These are phyloP conservation scores for Galerina marginata DNA, from an alignment of 768 basidiomycete genomes.

Conservation along the genomic window DNA sequence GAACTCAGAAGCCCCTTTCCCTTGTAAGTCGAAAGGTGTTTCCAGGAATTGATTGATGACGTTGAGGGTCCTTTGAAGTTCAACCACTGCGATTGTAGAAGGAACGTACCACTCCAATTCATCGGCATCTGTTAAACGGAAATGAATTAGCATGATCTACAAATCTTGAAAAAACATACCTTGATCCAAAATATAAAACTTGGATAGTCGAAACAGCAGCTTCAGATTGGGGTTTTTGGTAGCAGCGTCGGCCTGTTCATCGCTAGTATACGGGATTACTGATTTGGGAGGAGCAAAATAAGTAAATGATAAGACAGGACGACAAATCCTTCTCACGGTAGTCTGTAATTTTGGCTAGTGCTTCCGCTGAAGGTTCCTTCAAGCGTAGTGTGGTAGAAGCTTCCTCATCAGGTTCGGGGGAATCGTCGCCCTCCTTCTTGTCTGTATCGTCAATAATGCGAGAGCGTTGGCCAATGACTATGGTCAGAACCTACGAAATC, in stretches of 20 bases:
- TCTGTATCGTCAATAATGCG: slow-evolving; percentile 68
- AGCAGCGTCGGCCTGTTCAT: slow-evolving; percentile 78
- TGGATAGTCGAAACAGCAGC: slow-evolving; percentile 80
- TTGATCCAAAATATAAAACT: slow-evolving; percentile 71
- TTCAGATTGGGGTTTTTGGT: slow-evolving; percentile 82
- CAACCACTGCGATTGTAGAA: slow-evolving; percentile 64
- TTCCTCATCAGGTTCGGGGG: slow-evolving; percentile 39
- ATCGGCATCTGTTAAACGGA: slow-evolving; percentile 54
- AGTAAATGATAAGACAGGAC: slow-evolving; percentile 4
- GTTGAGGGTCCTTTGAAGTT: slow-evolving; percentile 69
- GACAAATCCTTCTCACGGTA: slow-evolving; percentile 61
- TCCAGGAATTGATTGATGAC: slow-evolving; percentile 86
- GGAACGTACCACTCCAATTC: slow-evolving; percentile 90
- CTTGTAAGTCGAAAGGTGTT: slow-evolving; percentile 80
- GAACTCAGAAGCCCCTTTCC: slow-evolving; percentile 75
- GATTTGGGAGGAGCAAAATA: background rate
- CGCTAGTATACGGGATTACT: slow-evolving; percentile 80
- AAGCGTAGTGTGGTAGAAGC: slow-evolving; percentile 29
- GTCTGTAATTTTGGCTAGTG: slow-evolving; percentile 71
- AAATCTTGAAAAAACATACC: slow-evolving; percentile 45
- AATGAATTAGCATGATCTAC: slow-evolving; percentile 12
- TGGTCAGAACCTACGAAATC: slow-evolving; percentile 56
- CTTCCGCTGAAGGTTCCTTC: slow-evolving; percentile 68
- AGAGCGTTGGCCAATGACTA: slow-evolving; percentile 64
- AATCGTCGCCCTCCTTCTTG: slow-evolving; percentile 41